Conservation (phyloP, 495 filamentous ascomycete genomes). For the Darksidea phi region DNA sequence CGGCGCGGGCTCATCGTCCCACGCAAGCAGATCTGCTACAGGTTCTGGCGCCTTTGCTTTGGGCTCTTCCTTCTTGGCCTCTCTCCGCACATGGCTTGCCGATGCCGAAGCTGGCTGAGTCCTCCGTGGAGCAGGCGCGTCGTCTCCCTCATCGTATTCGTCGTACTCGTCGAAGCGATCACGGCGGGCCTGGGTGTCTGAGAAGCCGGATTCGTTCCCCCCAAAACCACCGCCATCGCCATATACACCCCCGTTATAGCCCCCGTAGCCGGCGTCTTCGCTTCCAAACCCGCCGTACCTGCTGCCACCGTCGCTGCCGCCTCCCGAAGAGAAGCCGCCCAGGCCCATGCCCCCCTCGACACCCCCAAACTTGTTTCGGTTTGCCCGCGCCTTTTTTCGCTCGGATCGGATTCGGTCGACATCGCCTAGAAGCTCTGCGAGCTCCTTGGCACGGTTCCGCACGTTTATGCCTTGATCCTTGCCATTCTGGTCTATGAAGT, state of each 20-base stretch:
- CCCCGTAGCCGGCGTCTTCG: conserved; percentile 68
- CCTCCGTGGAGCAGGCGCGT: conserved; percentile 49
- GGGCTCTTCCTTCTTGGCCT: conserved; percentile 52
- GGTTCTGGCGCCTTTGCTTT: conserved; percentile 78
- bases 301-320: conserved; percentile 56
- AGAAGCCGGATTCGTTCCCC: conserved; percentile 68
- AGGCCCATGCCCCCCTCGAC: conserved; percentile 75
- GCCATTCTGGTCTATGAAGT: conserved; percentile 92
- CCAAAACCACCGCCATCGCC: conserved; percentile 90
- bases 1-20: conserved; percentile 64
- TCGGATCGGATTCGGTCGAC: conserved; percentile 91
- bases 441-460: conserved; percentile 90
- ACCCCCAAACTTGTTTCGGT: conserved; percentile 90
- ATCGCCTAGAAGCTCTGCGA: conserved; percentile 88
- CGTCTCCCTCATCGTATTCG: conserved; percentile 81
- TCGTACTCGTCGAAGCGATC: conserved; percentile 97
- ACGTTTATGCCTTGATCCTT: conserved; percentile 99
- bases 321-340: conserved; percentile 52
- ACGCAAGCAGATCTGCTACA: conserved; percentile 83
- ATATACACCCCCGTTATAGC: conserved; percentile 82
- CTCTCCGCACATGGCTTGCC: conserved; percentile 44
- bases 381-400: conserved; percentile 86
- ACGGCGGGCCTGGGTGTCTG: conserved; percentile 58
- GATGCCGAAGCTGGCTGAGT: conserved; percentile 46
- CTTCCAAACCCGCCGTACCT: conserved; percentile 90